phyloP scores from a whole-genome alignment of 73 alveolate species.

The Paraurostyla sp. region DNA sequence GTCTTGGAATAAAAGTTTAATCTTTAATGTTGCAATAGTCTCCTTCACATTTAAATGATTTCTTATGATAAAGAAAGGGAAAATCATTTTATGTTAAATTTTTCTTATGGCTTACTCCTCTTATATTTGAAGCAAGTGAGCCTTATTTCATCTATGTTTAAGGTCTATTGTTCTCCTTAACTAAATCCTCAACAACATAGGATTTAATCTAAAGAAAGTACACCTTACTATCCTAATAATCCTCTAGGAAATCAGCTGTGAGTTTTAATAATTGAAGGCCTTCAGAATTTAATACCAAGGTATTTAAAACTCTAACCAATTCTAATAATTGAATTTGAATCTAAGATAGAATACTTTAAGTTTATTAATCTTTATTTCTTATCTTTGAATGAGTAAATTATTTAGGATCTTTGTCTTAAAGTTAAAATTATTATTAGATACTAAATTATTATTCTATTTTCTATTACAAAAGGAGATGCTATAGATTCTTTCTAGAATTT shows the following conservation, averaged over 20 bases:
- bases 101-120: slow-evolving; percentile 30
- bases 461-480: not conserved
- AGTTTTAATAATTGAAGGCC: not conserved
- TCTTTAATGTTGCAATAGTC: slow-evolving; percentile 21
- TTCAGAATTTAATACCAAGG: not conserved
- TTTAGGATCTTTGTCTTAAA: not conserved
- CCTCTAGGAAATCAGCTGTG: slow-evolving; percentile 22
- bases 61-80: not conserved
- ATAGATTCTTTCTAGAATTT: slow-evolving; percentile 1
- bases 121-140: too few relatives aligned
- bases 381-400: not conserved
- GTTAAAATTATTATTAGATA: not conserved
- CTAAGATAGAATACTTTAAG: not conserved
- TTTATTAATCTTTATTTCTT: not conserved
- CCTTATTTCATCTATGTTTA: not conserved
- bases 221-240: slow-evolving; percentile 16
- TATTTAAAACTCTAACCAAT: not conserved
- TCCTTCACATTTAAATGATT: not conserved
- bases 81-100: slow-evolving; percentile 18
- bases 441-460: not conserved
- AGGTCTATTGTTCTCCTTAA: not conserved
- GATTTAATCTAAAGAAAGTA: slow-evolving; percentile 11
- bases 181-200: not conserved
- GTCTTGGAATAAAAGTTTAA: not conserved
- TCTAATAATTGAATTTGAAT: not conserved